Conservation (phyloP, 2,329 filamentous ascomycete species). For the Lasiodiplodia theobromae region DNA sequence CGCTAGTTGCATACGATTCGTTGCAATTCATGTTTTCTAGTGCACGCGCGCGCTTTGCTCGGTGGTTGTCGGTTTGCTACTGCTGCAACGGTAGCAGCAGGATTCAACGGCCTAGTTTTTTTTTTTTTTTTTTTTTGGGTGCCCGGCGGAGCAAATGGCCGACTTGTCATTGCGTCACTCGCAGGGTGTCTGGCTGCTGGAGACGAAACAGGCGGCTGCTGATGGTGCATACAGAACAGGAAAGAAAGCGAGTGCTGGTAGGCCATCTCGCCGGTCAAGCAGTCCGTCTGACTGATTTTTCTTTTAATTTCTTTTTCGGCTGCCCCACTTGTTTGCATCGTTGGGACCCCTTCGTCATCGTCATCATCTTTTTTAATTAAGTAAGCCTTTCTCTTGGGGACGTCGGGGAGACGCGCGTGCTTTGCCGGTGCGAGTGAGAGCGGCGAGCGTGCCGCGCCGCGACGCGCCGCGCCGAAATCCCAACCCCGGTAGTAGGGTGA, state of each 20-base stretch:
- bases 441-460: slow-evolving; percentile 2
- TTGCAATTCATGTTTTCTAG: background rate
- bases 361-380: background rate
- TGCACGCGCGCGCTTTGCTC: too few relatives aligned
- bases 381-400: background rate
- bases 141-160: too few relatives aligned
- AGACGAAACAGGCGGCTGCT: too few relatives aligned
- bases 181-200: too few relatives aligned
- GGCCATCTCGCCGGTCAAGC: background rate
- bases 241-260: too few relatives aligned
- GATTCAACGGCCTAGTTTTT: too few relatives aligned
- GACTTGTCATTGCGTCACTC: too few relatives aligned
- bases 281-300: background rate
- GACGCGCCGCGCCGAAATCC: background rate
- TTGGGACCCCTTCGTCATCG: background rate
- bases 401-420: background rate
- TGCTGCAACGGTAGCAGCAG: too few relatives aligned
- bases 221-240: too few relatives aligned
- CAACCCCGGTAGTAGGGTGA: background rate
- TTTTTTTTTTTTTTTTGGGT: too few relatives aligned
- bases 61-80: too few relatives aligned
- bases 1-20: background rate
- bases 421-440: background rate
- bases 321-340: background rate
- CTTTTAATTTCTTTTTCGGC: background rate